Base-by-base conservation (phyloP, 139 green algal genomes). In the Chlamydomonas sphaeroides region DNA sequence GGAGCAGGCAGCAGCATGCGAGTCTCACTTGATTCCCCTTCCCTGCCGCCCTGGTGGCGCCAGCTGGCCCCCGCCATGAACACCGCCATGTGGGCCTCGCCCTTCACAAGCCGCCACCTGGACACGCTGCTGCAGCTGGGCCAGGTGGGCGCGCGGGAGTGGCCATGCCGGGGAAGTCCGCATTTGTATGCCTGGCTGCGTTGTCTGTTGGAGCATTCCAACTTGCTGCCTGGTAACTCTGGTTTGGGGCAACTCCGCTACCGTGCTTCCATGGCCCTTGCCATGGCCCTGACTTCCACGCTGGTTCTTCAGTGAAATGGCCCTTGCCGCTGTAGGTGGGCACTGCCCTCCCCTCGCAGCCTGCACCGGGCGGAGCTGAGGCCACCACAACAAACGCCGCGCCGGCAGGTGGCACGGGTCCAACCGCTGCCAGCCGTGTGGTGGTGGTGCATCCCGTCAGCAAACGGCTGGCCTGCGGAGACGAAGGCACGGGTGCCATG, bases 1-100 rank as follows among this genome's bases (percentile, higher is more conserved):
- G n/a, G n/a, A 65, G 18, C 7, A 65, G 18, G 57, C 20, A 32
- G 5, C 71, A 33, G 7, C 51, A 25, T 61, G 48, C 51, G 5
- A 17, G n/a, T 62, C 33, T 10, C 38, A 53, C 33, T 41, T 38
- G 30, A 42, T 69, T 32, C 23, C 33, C 38, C 26, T n/a, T 32
- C 23, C 67, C 35, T 76, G 2, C 28, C 35, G 36, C 11, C 80
- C 23, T 28, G 62, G 11, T 30, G 14, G 25, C 51, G 95, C 49
- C 82, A 98, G 86, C 87, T 98, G 20, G 94, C 96, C 0, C 96
- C 97, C 48, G 97, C 97, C 36, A 99, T 99, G 97, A 99, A 99
- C 92, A 99, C 97, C 0, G 84, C 92, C 63, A 99, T 99, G 97
- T 99, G 96, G 96, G 84, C 94, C 10, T 93, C 79, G 75, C 92